A percentile compares a stretch with the other conserved stretches of the same genome.
phyloP scores from a whole-genome alignment of 306 rosid species.

The apple (Malus domestica) region DNA sequence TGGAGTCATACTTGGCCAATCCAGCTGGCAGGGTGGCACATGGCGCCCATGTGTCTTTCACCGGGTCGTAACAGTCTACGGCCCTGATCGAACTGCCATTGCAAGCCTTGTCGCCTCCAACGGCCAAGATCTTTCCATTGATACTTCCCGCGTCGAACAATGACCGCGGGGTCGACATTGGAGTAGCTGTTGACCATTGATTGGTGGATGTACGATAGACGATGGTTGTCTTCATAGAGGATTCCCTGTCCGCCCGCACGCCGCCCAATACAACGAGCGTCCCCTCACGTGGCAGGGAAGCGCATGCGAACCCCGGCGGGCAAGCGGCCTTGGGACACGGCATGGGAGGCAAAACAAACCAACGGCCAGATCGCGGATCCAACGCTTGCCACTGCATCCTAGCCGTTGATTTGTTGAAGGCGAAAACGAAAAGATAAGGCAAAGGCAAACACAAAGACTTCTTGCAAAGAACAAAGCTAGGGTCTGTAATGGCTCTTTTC shows the following conservation, averaged over 20 bases:
- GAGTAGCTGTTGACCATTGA: slow-evolving; percentile 32
- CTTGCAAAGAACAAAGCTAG: slow-evolving; percentile 27
- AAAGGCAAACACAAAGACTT: slow-evolving; percentile 19
- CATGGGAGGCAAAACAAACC: slow-evolving; percentile 50
- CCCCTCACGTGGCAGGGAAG: slow-evolving; percentile 48
- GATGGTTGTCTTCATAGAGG: slow-evolving; percentile 12
- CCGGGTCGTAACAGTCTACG: slow-evolving; percentile 32
- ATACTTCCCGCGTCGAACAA: slow-evolving; percentile 26
- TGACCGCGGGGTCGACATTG: slow-evolving; percentile 5
- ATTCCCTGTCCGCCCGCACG: slow-evolving; percentile 4
- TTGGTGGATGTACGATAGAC: slow-evolving; percentile 36
- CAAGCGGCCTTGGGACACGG: slow-evolving; percentile 14
- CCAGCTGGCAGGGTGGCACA: background rate
- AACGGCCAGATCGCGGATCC: slow-evolving; percentile 51
- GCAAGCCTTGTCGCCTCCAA: slow-evolving; percentile 11
- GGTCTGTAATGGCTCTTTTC: slow-evolving; percentile 46
- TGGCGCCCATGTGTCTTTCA: slow-evolving; percentile 36
- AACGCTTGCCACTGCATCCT: slow-evolving; percentile 53
- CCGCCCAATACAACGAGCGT: slow-evolving; percentile 40
- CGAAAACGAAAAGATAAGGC: slow-evolving; percentile 45
- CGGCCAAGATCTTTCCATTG: slow-evolving; percentile 32
- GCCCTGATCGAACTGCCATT: background rate
- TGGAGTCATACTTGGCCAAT: slow-evolving; percentile 24
- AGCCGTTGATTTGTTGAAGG: slow-evolving; percentile 30
- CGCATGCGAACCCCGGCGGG: slow-evolving; percentile 21